Evolutionary conservation across 441 rosid species (phyloP).

Genomic region (Erodium moschatum): DNA sequence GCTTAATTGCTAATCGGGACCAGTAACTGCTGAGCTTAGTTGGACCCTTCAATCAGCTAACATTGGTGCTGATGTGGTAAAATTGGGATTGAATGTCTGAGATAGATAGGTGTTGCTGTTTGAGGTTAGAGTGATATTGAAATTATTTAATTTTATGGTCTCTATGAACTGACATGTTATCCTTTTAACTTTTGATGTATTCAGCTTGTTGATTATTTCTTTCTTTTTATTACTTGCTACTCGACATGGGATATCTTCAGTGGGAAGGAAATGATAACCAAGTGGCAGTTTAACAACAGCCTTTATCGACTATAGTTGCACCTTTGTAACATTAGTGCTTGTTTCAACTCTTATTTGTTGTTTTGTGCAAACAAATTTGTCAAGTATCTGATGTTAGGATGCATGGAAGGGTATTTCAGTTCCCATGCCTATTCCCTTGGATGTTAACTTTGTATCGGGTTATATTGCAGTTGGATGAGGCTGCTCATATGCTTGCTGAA

Average conservation of each 20-base stretch:
- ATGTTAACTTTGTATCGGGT: neutral
- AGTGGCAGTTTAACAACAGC: neutral
- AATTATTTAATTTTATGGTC: neutral
- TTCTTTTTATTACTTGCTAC: neutral
- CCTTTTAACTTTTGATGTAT: neutral
- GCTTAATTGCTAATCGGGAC: neutral
- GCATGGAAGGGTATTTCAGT: neutral
- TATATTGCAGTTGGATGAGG: slow-evolving; percentile 25
- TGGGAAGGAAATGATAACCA: neutral
- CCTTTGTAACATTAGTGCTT: neutral
- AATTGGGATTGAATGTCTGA: neutral
- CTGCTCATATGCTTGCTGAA: slow-evolving; percentile 21
- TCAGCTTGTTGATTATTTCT: neutral
- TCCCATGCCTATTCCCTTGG: neutral
- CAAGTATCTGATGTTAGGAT: neutral
- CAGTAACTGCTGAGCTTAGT: neutral
- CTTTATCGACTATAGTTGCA: neutral
- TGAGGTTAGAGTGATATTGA: neutral
- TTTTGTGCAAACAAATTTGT: neutral
- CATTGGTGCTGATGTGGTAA: neutral
- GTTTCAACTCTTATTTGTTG: neutral
- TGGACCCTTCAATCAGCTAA: neutral
- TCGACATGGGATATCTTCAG: neutral
- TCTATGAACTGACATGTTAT: neutral
- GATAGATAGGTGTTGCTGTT: neutral